phyloP scores from a whole-genome alignment of 495 filamentous ascomycete genomes.

The Lepraria neglecta region DNA sequence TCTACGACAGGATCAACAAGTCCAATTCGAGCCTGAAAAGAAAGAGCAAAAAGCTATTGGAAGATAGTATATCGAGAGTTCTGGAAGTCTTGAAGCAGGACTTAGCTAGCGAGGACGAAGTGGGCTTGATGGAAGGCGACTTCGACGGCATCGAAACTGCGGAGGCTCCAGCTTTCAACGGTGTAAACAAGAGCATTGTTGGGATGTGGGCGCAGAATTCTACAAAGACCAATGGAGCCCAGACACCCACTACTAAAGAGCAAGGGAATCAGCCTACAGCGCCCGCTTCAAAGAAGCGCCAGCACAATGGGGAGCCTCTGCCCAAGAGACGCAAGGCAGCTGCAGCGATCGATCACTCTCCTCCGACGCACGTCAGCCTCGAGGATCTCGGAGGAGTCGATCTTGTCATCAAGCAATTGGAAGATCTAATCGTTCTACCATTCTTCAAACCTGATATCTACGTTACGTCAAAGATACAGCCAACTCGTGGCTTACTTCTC shows the following conservation, averaged over 20 bases:
- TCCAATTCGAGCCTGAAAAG: constrained; percentile 82
- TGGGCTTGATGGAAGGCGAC: constrained; percentile 56
- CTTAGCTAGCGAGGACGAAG: constrained; percentile 43
- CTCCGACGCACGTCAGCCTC: constrained; percentile 70
- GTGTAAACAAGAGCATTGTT: constrained; percentile 69
- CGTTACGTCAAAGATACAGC: constrained; percentile 52
- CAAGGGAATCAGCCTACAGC: constrained; percentile 23
- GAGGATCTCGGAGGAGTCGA: constrained; percentile 83
- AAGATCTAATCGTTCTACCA: constrained; percentile 76
- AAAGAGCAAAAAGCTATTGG: constrained; percentile 69
- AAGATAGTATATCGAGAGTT: constrained; percentile 81
- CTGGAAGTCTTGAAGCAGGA: constrained; percentile 68
- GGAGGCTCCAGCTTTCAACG: constrained; percentile 34
- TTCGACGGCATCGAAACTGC: constrained; percentile 55
- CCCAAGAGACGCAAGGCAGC: constrained; percentile 60
- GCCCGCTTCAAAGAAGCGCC: constrained; percentile 41
- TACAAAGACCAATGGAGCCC: constrained; percentile 33
- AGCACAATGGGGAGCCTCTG: constrained; percentile 61
- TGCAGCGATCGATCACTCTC: constrained; percentile 52
- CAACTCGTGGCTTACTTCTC: constrained; percentile 80
- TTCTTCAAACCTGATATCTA: constrained; percentile 67
- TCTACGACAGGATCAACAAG: constrained; percentile 71
- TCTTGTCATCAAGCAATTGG: constrained; percentile 65
- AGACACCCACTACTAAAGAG: constrained; percentile 1
- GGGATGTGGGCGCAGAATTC: constrained; percentile 54